Base-by-base conservation (phyloP, 176 grass and related monocot genomes). In the Cocos nucifera region DNA sequence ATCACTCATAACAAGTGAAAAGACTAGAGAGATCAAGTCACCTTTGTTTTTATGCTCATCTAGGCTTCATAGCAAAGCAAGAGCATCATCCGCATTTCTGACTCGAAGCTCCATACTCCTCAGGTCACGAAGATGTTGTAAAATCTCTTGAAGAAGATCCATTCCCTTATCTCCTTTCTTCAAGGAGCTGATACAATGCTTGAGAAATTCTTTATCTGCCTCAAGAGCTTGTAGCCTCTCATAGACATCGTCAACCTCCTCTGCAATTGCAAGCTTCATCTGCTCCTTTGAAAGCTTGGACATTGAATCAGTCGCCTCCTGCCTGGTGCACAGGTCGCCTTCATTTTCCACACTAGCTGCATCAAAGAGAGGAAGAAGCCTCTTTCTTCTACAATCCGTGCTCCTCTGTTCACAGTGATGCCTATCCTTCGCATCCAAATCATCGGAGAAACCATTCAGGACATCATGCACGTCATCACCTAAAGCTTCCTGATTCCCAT, bases 281-380 rank as follows among this genome's bases (percentile, higher is more conserved):
- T 73, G 88, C 17, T 80, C 76, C 53, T 73, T 79, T 60, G 59
- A 69, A 53, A 77, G 69, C 64, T 82, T 56, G 29, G 69, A 22
- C 22, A 60, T 49, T 15, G 51, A 52, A 62, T 75, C 63, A 51
- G 67, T 69, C 17, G 65, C 63, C 29, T 21, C 60, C 52, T 77
- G 76, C 79, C 79, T 76, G 23, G 44, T n/a, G 27, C 49, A 56
- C 23, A 64, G 26, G 12, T 66, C 57, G 44, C 80, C 83, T 72
- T 67, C 82, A 77, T 80, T 80, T 60, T 77, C 71, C 16, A 73
- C 6, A 24, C 58, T 69, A 25, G 67, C 57, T 20, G 75, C 85
- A 65, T 98, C 94, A 69, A 98, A 93, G 27, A 98, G 55, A 52
- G 88, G 88, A 57, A 98, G 82, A 75, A 98, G 94, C 56, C 76